These are phyloP conservation scores for Pythium plurisporium DNA, from an alignment of 352 stramenopile species.

Conservation along the genomic window DNA sequence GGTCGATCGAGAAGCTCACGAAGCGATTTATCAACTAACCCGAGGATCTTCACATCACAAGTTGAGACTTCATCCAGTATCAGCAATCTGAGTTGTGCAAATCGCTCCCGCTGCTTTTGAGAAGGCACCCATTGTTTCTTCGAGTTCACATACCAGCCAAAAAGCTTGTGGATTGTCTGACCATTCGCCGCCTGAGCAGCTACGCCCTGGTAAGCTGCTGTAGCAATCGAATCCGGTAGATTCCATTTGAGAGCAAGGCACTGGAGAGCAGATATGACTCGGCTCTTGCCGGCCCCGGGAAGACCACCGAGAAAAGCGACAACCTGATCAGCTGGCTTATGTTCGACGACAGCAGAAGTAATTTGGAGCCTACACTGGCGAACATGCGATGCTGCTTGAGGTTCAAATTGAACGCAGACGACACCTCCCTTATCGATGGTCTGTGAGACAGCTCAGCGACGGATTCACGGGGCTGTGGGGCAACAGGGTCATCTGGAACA, in stretches of 20 bases:
- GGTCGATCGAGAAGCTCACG: not conserved
- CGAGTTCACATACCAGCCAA: constrained; percentile 11
- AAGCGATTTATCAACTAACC: constrained; percentile 8
- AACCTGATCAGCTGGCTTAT: not conserved
- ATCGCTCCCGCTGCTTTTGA: constrained; percentile 5
- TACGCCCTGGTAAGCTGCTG: constrained; percentile 18
- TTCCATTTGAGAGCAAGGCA: constrained; percentile 8
- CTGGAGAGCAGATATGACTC: constrained; percentile 16
- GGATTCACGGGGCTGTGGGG: too few relatives aligned
- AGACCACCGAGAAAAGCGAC: constrained; percentile 14
- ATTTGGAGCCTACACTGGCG: not conserved
- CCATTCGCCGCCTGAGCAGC: constrained; percentile 23
- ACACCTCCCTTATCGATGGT: not conserved
- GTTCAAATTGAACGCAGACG: not conserved
- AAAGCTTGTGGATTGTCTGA: constrained; percentile 23
- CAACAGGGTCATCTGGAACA: too few relatives aligned
- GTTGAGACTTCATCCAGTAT: constrained; percentile 22
- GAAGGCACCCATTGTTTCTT: constrained; percentile 9
- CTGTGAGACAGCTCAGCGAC: not conserved
- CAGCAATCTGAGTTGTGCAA: constrained; percentile 9
- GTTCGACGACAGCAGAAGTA: too few relatives aligned
- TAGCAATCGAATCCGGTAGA: constrained; percentile 5
- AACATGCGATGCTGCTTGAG: not conserved
- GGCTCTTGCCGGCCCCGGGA: constrained; percentile 21
- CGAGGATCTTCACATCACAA: constrained; percentile 8